A percentile compares a stretch with the other conserved stretches of the same genome.
Conservation (phyloP, 208 protist genomes). For the Angomonas deanei region DNA sequence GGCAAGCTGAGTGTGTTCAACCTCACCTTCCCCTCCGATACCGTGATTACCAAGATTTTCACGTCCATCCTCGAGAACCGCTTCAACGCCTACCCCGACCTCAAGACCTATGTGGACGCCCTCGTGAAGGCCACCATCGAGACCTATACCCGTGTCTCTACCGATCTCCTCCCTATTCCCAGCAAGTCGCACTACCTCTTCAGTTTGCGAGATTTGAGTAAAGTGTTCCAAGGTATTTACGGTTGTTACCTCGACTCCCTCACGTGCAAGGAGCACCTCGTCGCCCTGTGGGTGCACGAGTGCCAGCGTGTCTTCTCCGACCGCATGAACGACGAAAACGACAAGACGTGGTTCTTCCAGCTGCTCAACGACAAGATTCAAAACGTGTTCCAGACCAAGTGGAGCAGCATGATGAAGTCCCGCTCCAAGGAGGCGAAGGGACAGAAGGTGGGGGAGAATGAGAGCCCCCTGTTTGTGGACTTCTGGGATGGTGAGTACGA, state of each 20-base stretch:
- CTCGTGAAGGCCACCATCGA: conserved; percentile 94
- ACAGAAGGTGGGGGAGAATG: conserved; percentile 46
- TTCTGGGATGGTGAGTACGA: conserved; percentile 92
- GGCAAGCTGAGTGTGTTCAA: conserved; percentile 95
- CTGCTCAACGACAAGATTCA: conserved; percentile 91
- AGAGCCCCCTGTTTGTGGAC: conserved; percentile 93
- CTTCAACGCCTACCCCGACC: conserved; percentile 89
- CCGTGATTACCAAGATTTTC: conserved; percentile 94
- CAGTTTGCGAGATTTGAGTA: conserved; percentile 96
- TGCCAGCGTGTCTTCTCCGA: conserved; percentile 96
- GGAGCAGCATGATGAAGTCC: conserved; percentile 87
- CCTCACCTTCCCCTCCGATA: conserved; percentile 93
- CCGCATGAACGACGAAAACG: conserved; percentile 91
- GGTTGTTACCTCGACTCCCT: conserved; percentile 85
- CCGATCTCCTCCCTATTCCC: conserved; percentile 94
- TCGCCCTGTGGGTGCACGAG: conserved; percentile 98
- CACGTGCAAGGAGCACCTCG: conserved; percentile 91
- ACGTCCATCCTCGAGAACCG: conserved; percentile 91
- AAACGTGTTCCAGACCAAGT: conserved; percentile 91
- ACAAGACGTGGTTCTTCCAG: conserved; percentile 92
- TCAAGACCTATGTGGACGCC: conserved; percentile 87
- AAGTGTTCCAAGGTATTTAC: conserved; percentile 97
- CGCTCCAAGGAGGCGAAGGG: conserved; percentile 44
- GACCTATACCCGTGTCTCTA: conserved; percentile 90
- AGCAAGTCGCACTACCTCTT: conserved; percentile 98